Evolutionary conservation across 192 early-diverging fungal species (phyloP), one percentile per base, ranked within the genome.

Genomic region (Chytriomyces sp.): DNA sequence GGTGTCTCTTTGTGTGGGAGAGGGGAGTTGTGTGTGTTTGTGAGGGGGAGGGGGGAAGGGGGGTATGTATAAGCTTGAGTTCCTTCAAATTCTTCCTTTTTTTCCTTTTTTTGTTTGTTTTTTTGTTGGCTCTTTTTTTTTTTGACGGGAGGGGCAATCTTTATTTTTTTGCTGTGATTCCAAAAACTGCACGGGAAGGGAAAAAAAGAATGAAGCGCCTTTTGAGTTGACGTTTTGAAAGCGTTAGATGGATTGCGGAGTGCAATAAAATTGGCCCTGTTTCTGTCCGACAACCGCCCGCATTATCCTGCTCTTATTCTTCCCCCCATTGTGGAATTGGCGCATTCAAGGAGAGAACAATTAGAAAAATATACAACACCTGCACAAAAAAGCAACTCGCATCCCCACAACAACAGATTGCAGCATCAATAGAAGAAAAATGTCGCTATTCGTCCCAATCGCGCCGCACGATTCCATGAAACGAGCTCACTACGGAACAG

Each of bases 371-470:
- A 57, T 57, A n/a, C 53, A n/a, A n/a, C 53, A 57, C 16, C 2
- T 20, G 5, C 16, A n/a, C 1, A 57, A n/a, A 57, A 57, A 57
- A 57, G 53, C 53, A 57, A 26, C 26, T 69, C 50, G n/a, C 50
- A 9, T 67, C 11, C 23, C 24, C 23, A n/a, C n/a, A 35, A 2
- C 35, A 35, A 35, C 35, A 35, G 35, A 35, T 4, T 35, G 35
- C 43, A n/a, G n/a, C 66, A 13, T 53, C 11, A 67, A 67, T 45
- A 67, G 13, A 67, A 47, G n/a, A 67, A 9, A n/a, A 46, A 69
- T 69, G 68, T 69, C 68, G 10, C 24, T 45, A 2, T 53, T 44
- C 35, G n/a, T 69, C 5, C 68, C 68, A 10, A 16, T 10, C 68
- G 28, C 13, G 20, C 68, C 49, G 53, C 46, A n/a, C 68, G 26